Percentiles rank a stretch among this genome's conserved stretches.
Evolutionary conservation across 2,329 filamentous ascomycete genomes (phyloP).

Genomic region (Moelleriella libera): DNA sequence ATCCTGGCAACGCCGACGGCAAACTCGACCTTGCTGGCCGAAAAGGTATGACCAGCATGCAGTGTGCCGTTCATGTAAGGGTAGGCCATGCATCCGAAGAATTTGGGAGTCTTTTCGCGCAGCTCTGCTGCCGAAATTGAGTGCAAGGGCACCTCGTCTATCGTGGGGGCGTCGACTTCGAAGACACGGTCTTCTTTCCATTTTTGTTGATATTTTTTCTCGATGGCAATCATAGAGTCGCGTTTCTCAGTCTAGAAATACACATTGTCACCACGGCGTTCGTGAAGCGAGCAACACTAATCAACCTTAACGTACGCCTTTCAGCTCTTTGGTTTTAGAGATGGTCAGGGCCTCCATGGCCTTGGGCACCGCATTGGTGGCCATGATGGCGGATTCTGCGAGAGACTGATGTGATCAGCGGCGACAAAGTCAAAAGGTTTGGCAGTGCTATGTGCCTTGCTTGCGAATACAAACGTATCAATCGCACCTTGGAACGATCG

Average conservation of each 20-base stretch:
- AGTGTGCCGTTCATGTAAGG: constrained; percentile 76
- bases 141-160: constrained; percentile 61
- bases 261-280: neutral
- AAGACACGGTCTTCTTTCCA: constrained; percentile 45
- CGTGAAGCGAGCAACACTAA: neutral
- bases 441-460: neutral
- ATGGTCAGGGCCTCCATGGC: constrained; percentile 36
- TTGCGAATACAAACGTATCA: neutral
- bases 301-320: constrained; percentile 28
- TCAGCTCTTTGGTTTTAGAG: constrained; percentile 47
- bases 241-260: constrained; percentile 62
- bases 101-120: constrained; percentile 74
- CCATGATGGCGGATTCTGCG: constrained; percentile 23
- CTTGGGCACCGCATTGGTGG: constrained; percentile 25
- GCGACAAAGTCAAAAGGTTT: neutral
- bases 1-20: constrained; percentile 74
- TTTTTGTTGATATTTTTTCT: constrained; percentile 84
- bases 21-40: constrained; percentile 87
- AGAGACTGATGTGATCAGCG: neutral
- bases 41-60: constrained; percentile 88
- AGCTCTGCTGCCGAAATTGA: constrained; percentile 62
- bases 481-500: neutral
- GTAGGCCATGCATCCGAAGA: constrained; percentile 51
- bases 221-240: constrained; percentile 65
- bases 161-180: constrained; percentile 71